Base-by-base conservation (phyloP, 2,329 filamentous ascomycete genomes). In the Neofusicoccum sp. region DNA sequence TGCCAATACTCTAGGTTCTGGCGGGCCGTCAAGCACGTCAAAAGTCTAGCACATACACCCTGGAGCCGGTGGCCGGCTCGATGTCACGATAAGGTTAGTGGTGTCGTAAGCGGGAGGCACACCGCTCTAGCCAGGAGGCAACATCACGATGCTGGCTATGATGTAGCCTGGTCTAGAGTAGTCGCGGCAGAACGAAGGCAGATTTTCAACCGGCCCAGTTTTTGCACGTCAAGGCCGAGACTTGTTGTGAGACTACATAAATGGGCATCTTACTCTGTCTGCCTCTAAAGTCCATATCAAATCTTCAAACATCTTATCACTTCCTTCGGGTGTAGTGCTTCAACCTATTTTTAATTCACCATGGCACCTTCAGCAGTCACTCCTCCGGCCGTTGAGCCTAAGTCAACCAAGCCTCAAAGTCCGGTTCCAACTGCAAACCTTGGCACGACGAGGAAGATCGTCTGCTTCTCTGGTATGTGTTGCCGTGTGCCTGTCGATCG, bases 391-490 rank as follows among this genome's bases (percentile, higher is more conserved):
- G 61, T 69, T 44, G 64, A 69, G 63, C 63, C 64, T 41, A 69
- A 71, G 54, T 61, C 64, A 12, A 43, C 31, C 26, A 61, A 65
- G 44, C 47, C 65, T 20, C 65, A 64, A 38, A 62, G 67, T 30
- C 58, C 61, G 34, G 56, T 65, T 14, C 61, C 65, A 51, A 63
- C 66, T 14, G 64, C 66, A 30, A 66, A 66, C 28, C 67, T 75
- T 49, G 73, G 71, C 62, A 81, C 76, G 47, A 83, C 80, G 73
- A 73, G 82, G 65, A 84, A 84, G 74, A 82, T 85, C 60, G 80
- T 85, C 62, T 83, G 81, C 70, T 85, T 85, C 68, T 84, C 82
- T 67, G 82, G 81, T 83, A 77, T 53, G 58, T 40, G 12, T 53
- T 31, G 49, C 51, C 51, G 38, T 16, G 28, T 49, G 34, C 33